Evolutionary conservation across 768 basidiomycete genomes (phyloP), one percentile per base, ranked within the genome.

Genomic region (Panus rudis): DNA sequence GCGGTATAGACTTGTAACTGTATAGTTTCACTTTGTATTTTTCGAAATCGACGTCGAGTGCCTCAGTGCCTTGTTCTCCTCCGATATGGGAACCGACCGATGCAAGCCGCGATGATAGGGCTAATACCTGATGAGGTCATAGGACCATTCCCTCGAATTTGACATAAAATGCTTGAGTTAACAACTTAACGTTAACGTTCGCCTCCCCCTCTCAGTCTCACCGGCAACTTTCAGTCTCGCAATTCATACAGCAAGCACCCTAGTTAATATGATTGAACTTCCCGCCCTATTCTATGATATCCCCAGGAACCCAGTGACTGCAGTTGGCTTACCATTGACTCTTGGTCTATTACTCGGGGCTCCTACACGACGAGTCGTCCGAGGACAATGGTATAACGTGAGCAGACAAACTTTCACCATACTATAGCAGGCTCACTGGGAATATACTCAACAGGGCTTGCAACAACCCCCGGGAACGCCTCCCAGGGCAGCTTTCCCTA

Each of bases 361-460:
- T 20, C 61, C 67, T 24, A 72, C 76, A 4, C 63, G 67, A 6
- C 63, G 74, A 41, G 69, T 69, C 20, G 68, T 69, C 21, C 63
- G 66, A 50, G 69, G 71, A 44, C 61, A 66, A 39, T 83, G 81
- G 81, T 82, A 79, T 62, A 70, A 72, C 51, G 80, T 77, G 50
- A 39, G 70, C 58, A 25, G 7, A 21, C 12, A 22, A n/a, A n/a
- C n/a, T n/a, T n/a, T 30, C 10, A 20, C 10, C 17, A 17, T 21
- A 3, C 21, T 22, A 20, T 23, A 1, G 21, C 26, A 40, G n/a
- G 32, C 30, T 34, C 25, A 16, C 26, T 19, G 10, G n/a, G n/a
- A n/a, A 26, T 21, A 3, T 6, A 16, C 14, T 22, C 7, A 20
- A n/a, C 20, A 81, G 78, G 69, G 58, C 42, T 59, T 82, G 45